Evolutionary conservation across 345 rosid genomes (phyloP).

Genomic region (Moricandia moricandioides): DNA sequence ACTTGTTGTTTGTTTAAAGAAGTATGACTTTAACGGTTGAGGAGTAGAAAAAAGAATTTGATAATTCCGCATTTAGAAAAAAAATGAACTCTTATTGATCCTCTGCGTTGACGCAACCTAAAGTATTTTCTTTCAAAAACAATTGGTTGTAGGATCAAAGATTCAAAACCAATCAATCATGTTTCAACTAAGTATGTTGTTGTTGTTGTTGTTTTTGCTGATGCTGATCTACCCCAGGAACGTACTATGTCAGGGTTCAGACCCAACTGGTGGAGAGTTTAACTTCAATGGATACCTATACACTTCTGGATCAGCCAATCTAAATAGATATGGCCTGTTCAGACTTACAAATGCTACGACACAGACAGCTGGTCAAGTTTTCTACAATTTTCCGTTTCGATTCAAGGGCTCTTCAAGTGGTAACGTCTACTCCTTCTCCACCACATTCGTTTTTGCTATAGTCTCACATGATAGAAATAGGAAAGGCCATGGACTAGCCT

Average conservation of each 20-base stretch:
- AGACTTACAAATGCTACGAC: conserved; percentile 40
- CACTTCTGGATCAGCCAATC: conserved; percentile 33
- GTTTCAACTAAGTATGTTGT: too few species aligned
- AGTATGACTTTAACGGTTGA: too few species aligned
- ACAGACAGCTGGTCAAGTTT: conserved; percentile 38
- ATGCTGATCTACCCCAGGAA: not conserved
- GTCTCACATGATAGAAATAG: too few species aligned
- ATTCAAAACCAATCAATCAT: too few species aligned
- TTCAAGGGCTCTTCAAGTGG: conserved; percentile 35
- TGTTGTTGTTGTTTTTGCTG: not conserved
- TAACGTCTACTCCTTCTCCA: conserved; percentile 11
- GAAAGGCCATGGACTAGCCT: too few species aligned
- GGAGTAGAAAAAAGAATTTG: too few species aligned
- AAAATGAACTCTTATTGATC: too few species aligned
- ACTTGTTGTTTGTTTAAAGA: too few species aligned
- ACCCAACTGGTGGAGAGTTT: conserved; percentile 36
- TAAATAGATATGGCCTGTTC: conserved; percentile 46
- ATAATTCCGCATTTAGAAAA: too few species aligned
- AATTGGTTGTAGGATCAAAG: too few species aligned
- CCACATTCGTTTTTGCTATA: conserved; percentile 7
- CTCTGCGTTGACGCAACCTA: too few species aligned
- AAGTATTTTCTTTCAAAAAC: too few species aligned
- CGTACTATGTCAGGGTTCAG: not conserved
- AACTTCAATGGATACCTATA: not conserved
- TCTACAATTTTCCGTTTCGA: conserved; percentile 26